A percentile compares a stretch with the other conserved stretches of the same genome.
phyloP scores from a whole-genome alignment of 169 alveolate genomes.

The Besnoitia besnoiti region DNA sequence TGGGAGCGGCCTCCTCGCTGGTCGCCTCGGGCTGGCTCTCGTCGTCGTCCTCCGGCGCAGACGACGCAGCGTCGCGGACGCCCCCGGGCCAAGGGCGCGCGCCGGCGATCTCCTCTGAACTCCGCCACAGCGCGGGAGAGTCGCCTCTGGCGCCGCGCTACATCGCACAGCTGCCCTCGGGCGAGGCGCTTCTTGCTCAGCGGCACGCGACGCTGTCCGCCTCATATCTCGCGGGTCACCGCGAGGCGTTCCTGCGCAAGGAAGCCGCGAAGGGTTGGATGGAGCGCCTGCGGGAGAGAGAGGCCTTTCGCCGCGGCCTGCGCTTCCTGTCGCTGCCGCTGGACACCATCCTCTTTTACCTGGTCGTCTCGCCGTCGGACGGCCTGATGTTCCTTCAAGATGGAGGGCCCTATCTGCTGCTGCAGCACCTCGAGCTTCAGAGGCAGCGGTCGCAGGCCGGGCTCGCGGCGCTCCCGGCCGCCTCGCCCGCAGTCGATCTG shows the following conservation, averaged over 20 bases:
- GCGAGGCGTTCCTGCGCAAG: neutral
- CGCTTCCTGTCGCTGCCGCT: neutral
- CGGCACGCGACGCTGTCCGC: neutral
- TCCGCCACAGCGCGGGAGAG: neutral
- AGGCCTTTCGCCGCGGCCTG: neutral
- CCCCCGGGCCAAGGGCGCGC: too few species aligned
- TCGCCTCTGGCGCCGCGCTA: neutral
- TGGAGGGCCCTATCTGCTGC: neutral
- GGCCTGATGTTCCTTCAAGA: conserved; percentile 2
- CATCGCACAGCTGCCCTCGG: neutral
- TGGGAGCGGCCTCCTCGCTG: neutral
- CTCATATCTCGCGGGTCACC: neutral
- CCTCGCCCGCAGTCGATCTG: neutral
- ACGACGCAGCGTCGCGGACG: too few species aligned
- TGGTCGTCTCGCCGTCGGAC: conserved; percentile 15
- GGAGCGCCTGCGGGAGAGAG: neutral
- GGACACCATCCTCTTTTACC: conserved; percentile 4
- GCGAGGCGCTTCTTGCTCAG: neutral
- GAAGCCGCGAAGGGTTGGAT: neutral
- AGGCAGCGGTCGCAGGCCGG: neutral
- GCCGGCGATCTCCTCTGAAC: neutral
- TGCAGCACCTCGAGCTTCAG: conserved; percentile 5
- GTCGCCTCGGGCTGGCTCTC: too few species aligned
- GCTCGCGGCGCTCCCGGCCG: neutral
- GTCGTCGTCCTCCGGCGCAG: neutral